Percentiles rank a stretch among this genome's conserved stretches.
Conservation (phyloP, 2,329 filamentous ascomycete genomes). For the Monosporascus ibericus region DNA sequence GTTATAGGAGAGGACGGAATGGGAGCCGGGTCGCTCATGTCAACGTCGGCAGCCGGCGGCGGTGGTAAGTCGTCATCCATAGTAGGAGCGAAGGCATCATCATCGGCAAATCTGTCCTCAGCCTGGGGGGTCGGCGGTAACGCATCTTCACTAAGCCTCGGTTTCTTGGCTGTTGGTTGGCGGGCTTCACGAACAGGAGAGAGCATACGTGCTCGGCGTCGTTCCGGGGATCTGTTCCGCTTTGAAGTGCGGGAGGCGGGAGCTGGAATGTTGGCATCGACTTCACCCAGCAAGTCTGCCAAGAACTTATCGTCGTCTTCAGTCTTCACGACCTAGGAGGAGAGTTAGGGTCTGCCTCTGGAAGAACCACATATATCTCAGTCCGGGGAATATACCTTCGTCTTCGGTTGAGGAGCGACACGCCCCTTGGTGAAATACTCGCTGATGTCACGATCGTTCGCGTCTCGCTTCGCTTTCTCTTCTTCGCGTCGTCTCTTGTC, state of each 20-base stretch:
- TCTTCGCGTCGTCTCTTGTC: slow-evolving; percentile 85
- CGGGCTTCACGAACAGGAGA: slow-evolving; percentile 62
- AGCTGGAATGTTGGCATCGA: slow-evolving; percentile 66
- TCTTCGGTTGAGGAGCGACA: slow-evolving; percentile 61
- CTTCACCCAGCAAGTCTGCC: slow-evolving; percentile 74
- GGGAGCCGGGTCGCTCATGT: slow-evolving; percentile 79
- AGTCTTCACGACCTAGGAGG: slow-evolving; percentile 61
- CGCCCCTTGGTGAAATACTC: slow-evolving; percentile 87
- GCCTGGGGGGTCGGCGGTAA: slow-evolving; percentile 41
- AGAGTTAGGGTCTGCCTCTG: slow-evolving; percentile 8
- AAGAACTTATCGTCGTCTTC: slow-evolving; percentile 89
- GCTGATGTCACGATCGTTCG: slow-evolving; percentile 84
- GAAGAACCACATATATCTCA: background rate
- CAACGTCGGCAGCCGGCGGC: slow-evolving; percentile 39
- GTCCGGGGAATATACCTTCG: slow-evolving; percentile 56
- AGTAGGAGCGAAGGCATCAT: slow-evolving; percentile 49
- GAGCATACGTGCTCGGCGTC: slow-evolving; percentile 71
- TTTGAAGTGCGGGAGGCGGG: slow-evolving; percentile 51
- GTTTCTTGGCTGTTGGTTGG: slow-evolving; percentile 50
- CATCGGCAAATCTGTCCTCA: slow-evolving; percentile 47
- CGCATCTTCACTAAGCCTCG: slow-evolving; percentile 45
- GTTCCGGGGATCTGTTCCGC: slow-evolving; percentile 65
- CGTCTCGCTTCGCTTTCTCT: slow-evolving; percentile 77
- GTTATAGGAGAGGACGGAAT: slow-evolving; percentile 70
- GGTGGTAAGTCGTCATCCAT: slow-evolving; percentile 59